Conservation (phyloP, 306 rosid genomes). For the Fagus crenata region DNA sequence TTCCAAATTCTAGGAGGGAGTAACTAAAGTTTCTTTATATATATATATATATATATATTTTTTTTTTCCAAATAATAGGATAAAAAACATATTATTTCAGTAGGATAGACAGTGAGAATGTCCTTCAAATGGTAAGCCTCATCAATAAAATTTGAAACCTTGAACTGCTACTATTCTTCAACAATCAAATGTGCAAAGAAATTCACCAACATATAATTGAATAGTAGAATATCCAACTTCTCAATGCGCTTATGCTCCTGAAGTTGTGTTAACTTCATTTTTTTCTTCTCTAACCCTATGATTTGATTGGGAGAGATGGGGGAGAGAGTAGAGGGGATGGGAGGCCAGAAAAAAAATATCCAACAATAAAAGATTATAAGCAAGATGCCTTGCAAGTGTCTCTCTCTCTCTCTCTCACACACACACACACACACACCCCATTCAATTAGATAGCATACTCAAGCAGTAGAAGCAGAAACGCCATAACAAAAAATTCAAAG, state of each 20-base stretch:
- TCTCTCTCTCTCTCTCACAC: background rate
- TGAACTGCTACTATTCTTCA: background rate
- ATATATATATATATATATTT: too few species aligned
- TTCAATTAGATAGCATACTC: background rate
- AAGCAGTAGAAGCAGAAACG: too few species aligned
- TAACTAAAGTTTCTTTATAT: too few species aligned
- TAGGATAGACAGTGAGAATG: background rate
- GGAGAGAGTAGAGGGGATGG: too few species aligned
- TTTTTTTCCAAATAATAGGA: background rate
- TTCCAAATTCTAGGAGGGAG: background rate
- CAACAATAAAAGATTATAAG: too few species aligned
- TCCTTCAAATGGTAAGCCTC: background rate
- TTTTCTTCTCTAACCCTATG: too few species aligned
- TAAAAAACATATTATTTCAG: background rate
- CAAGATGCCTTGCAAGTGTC: background rate
- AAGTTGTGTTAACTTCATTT: too few species aligned
- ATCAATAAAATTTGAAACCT: background rate
- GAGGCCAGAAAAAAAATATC: too few species aligned
- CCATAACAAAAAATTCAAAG: background rate
- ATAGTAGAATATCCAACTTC: too few species aligned
- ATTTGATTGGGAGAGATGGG: too few species aligned
- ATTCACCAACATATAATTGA: background rate
- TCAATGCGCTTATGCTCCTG: too few species aligned
- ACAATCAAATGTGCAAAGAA: background rate
- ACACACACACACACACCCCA: background rate